Conservation (phyloP, 164 flowering plant species). For the Berberis thunbergii region DNA sequence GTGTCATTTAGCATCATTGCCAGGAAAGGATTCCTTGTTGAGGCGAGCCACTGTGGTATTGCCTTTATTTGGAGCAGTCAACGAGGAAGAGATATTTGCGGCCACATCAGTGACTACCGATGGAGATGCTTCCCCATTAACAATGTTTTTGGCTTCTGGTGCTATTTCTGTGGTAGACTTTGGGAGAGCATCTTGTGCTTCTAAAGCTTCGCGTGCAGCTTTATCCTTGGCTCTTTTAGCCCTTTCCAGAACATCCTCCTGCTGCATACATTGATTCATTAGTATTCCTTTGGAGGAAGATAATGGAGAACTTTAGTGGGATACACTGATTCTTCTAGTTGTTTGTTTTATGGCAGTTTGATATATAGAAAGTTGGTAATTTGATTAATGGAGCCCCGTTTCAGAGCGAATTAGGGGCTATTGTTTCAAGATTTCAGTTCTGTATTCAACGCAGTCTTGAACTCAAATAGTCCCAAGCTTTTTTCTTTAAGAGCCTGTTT, state of each 20-base stretch:
- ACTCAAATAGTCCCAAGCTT: neutral
- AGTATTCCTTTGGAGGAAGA: neutral
- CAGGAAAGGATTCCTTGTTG: constrained; percentile 7
- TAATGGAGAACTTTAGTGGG: neutral
- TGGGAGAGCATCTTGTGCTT: constrained; percentile 12
- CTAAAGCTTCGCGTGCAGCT: constrained; percentile 27
- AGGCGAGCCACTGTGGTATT: neutral
- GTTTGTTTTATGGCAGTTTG: too few species aligned
- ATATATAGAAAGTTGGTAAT: too few species aligned
- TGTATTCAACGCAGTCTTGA: neutral
- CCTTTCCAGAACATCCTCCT: constrained; percentile 76
- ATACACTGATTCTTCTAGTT: neutral
- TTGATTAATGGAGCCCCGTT: too few species aligned
- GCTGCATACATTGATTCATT: constrained; percentile 6
- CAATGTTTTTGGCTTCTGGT: neutral
- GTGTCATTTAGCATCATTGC: constrained; percentile 3
- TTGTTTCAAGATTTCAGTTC: neutral
- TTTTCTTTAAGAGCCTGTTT: neutral
- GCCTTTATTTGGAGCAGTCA: constrained; percentile 3
- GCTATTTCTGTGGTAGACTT: constrained; percentile 4
- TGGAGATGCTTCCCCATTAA: neutral
- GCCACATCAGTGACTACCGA: constrained; percentile 3
- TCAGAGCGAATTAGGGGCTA: neutral
- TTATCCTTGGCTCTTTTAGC: constrained; percentile 36
- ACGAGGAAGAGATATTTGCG: constrained; percentile 1